Conservation (phyloP, 192 early-diverging fungal genomes). For the Linderina pennispora region DNA sequence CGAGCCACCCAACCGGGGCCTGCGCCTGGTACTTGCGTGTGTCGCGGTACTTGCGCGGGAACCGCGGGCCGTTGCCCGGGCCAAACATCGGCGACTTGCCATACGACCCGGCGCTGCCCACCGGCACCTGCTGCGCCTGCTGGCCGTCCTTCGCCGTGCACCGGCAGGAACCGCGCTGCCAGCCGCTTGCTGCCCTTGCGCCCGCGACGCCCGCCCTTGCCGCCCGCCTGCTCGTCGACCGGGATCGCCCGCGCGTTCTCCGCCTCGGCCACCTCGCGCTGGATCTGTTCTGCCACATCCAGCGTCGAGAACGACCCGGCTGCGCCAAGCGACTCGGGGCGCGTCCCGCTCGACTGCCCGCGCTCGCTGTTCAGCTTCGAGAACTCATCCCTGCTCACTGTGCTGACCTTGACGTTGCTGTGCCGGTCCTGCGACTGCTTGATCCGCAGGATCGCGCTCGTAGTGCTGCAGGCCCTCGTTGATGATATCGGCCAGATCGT, state of each 20-base stretch:
- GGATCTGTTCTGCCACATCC: slow-evolving; percentile 31
- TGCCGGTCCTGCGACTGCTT: slow-evolving; percentile 44
- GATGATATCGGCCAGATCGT: slow-evolving; percentile 87
- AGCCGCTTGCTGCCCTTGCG: slow-evolving; percentile 24
- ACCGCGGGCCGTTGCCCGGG: slow-evolving; percentile 32
- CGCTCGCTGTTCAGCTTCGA: slow-evolving; percentile 43
- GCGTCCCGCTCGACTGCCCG: not conserved
- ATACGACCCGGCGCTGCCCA: slow-evolving; percentile 34
- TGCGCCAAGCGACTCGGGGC: slow-evolving; percentile 21
- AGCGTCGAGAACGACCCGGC: slow-evolving; percentile 28
- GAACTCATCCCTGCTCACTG: slow-evolving; percentile 56
- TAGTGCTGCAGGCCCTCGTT: slow-evolving; percentile 94
- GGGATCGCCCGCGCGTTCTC: slow-evolving; percentile 34
- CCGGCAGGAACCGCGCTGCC: slow-evolving; percentile 44
- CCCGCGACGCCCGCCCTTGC: slow-evolving; percentile 14
- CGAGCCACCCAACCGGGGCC: slow-evolving; percentile 66
- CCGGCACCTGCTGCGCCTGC: slow-evolving; percentile 2
- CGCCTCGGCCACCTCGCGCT: slow-evolving; percentile 37
- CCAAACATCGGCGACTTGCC: slow-evolving; percentile 48
- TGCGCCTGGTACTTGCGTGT: slow-evolving; percentile 64
- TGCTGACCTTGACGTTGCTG: slow-evolving; percentile 53
- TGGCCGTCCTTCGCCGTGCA: slow-evolving; percentile 7
- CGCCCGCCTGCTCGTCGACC: slow-evolving; percentile 2
- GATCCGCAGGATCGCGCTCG: slow-evolving; percentile 65
- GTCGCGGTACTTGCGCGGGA: slow-evolving; percentile 50